Base-by-base conservation (phyloP, 2,329 filamentous ascomycete genomes). In the Aspergillus felis region DNA sequence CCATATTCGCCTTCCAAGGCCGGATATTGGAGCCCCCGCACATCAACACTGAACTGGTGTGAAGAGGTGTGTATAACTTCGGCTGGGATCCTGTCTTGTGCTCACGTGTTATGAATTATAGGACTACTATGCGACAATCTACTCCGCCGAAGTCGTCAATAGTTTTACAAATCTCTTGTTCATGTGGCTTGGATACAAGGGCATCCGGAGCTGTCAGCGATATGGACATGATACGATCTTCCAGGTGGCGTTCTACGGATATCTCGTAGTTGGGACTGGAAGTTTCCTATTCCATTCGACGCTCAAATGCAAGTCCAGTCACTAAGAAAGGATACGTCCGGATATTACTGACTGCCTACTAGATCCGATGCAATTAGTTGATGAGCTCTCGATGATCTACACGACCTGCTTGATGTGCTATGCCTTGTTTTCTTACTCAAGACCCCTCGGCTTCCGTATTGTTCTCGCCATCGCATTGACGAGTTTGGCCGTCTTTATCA, bases 151-250 rank as follows among this genome's bases (percentile, higher is more conserved):
- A 70, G 85, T 92, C 49, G 84, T 91, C 69, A 93, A 90, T 75
- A 90, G 90, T 3, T 67, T 92, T 32, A 96, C 91, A 35, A 96
- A 96, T 72, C 72, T 89, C 3, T 78, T 94, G 25, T 96, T 96
- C 74, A 80, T 96, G 65, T 89, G 82, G 72, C 82, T 96, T 22
- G 91, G 91, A 7, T 76, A 85, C 63, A 88, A 87, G 69, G 92
- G 92, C 25, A 84, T 94, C 60, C 77, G 80, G 55, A 91, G 87
- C 72, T 95, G 91, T 72, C 69, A 88, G 42, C 82, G 81, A 61
- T 81, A 95, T 74, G 81, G 82, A 17, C 91, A 96, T 74, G 89
- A 91, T 55, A 77, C 74, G 14, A 87, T 96, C 58, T 96, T 95
- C 74, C 70, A 89, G 51, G 77, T 95, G 3, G 81, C 82, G 32